Evolutionary conservation across 2,329 filamentous ascomycete species (phyloP).

Genomic region (Calonectria hawksworthii): DNA sequence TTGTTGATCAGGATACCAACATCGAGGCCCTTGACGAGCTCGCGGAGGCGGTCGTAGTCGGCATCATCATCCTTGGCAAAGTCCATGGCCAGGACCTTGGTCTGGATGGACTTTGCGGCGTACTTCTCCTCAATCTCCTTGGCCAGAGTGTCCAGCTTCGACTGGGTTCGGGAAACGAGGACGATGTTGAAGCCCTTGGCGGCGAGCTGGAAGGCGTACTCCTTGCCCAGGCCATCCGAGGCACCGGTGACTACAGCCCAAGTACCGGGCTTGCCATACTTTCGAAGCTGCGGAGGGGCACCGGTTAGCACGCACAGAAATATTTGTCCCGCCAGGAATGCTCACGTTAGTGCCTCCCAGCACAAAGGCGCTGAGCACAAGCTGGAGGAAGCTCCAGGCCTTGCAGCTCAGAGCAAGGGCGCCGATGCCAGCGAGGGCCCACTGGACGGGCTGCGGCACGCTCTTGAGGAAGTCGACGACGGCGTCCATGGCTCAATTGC

Average conservation of each 20-base stretch:
- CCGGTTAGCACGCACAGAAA: not conserved
- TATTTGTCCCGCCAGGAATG: constrained; percentile 18
- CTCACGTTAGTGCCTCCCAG: constrained; percentile 74
- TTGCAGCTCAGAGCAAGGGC: constrained; percentile 70
- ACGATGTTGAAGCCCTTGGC: constrained; percentile 94
- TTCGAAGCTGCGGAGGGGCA: constrained; percentile 74
- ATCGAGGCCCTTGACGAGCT: constrained; percentile 80
- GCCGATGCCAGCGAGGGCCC: constrained; percentile 67
- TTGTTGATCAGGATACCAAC: constrained; percentile 95
- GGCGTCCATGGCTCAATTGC: constrained; percentile 44
- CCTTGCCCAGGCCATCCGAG: constrained; percentile 96
- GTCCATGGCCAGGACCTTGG: constrained; percentile 91
- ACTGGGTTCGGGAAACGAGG: constrained; percentile 94
- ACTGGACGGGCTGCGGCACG: constrained; percentile 18
- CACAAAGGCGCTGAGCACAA: constrained; percentile 78
- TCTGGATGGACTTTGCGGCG: constrained; percentile 72
- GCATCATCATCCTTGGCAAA: constrained; percentile 83
- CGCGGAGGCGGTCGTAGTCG: constrained; percentile 83
- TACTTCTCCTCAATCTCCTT: constrained; percentile 81
- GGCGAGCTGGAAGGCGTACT: constrained; percentile 92
- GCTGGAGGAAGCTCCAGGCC: constrained; percentile 69
- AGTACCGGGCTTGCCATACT: constrained; percentile 90
- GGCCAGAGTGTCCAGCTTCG: constrained; percentile 86
- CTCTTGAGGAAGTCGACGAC: constrained; percentile 43
- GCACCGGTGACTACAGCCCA: constrained; percentile 97